Conservation (phyloP, 1,139 yeast species). For the Scheffersomyces titani region DNA sequence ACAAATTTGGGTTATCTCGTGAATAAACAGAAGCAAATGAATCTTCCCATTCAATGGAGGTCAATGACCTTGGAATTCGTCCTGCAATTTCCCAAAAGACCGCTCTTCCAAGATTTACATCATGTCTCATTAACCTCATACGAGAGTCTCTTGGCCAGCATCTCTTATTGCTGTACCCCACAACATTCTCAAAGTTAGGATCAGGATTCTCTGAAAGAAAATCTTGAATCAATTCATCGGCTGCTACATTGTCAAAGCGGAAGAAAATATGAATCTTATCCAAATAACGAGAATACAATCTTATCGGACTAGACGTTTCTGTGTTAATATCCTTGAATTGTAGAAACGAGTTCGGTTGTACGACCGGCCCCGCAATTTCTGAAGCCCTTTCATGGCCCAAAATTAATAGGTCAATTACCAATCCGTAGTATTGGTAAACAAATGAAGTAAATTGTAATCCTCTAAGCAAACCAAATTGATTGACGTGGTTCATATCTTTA, state of each 20-base stretch:
- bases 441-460: constrained; percentile 93
- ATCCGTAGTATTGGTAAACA: constrained; percentile 86
- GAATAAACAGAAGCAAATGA: constrained; percentile 88
- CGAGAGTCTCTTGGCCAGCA: constrained; percentile 96
- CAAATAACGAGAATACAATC: constrained; percentile 78
- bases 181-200: constrained; percentile 84
- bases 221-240: constrained; percentile 74
- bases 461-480: constrained; percentile 82
- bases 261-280: constrained; percentile 82
- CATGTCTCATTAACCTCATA: constrained; percentile 89
- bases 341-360: constrained; percentile 72
- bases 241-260: constrained; percentile 67
- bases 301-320: constrained; percentile 70
- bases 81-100: constrained; percentile 87
- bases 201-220: constrained; percentile 85
- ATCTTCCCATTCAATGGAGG: constrained; percentile 77
- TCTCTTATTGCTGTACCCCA: constrained; percentile 82
- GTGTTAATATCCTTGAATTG: constrained; percentile 62
- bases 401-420: constrained; percentile 77
- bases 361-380: constrained; percentile 81
- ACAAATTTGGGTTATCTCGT: constrained; percentile 80
- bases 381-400: constrained; percentile 86
- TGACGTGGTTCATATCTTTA: constrained; percentile 94
- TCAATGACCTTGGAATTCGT: constrained; percentile 75
- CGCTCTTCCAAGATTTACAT: constrained; percentile 91